Evolutionary conservation across 139 green algal genomes (phyloP).

Genomic region (Marvania coccoides): DNA sequence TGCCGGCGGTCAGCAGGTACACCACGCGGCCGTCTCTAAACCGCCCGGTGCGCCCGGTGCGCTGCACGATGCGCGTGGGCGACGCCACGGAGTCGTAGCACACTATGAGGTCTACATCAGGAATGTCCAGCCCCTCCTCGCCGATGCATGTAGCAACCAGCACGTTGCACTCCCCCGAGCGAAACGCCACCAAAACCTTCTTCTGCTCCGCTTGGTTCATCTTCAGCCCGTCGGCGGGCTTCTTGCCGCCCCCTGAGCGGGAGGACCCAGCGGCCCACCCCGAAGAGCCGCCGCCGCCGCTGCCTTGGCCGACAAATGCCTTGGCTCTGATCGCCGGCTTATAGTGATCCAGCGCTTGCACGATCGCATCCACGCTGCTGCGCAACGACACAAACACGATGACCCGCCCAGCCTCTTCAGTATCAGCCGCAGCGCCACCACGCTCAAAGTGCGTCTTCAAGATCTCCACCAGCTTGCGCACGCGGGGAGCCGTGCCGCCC

Average conservation of each 20-base stretch:
- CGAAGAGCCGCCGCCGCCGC: neutral
- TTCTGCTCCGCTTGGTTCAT: conserved; percentile 60
- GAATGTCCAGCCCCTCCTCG: conserved; percentile 96
- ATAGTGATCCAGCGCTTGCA: conserved; percentile 44
- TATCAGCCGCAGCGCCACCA: neutral
- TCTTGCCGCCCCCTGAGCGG: neutral
- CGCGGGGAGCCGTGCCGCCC: neutral
- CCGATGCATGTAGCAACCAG: conserved; percentile 91
- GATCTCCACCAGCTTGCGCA: conserved; percentile 10
- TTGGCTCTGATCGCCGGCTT: conserved; percentile 40
- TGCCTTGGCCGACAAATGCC: conserved; percentile 81
- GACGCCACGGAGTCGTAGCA: conserved; percentile 79
- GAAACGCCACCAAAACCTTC: conserved; percentile 48
- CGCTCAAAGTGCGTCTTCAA: conserved; percentile 13
- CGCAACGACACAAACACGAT: conserved; percentile 79
- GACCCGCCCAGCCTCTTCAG: conserved; percentile 23
- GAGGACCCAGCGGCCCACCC: neutral
- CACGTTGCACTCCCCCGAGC: conserved; percentile 57
- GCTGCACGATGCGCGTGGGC: conserved; percentile 74
- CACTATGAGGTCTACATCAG: conserved; percentile 88
- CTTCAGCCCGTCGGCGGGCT: neutral
- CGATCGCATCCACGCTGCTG: conserved; percentile 66
- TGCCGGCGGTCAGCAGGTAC: conserved; percentile 65
- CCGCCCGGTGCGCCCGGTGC: conserved; percentile 88
- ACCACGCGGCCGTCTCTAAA: conserved; percentile 75